Conservation (phyloP, 805 yeast species). For the Candida ficus region DNA sequence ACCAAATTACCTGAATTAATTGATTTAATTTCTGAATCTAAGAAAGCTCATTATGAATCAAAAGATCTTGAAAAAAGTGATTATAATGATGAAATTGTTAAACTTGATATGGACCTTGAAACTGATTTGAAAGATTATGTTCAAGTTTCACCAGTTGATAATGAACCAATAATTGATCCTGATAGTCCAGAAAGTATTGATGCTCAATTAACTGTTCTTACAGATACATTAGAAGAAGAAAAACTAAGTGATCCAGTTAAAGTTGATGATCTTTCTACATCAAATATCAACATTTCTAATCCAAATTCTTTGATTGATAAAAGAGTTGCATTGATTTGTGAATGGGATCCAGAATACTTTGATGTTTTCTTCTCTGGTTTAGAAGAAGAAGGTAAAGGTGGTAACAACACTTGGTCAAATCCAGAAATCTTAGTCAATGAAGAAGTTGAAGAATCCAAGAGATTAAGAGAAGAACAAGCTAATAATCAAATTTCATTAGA, state of each 20-base stretch:
- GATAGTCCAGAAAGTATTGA: slow-evolving; percentile 7
- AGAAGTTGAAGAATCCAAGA: slow-evolving; percentile 46
- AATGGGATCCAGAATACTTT: slow-evolving; percentile 52
- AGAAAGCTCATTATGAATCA: slow-evolving; percentile 29
- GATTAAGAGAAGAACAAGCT: slow-evolving; percentile 22
- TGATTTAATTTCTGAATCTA: slow-evolving; percentile 26
- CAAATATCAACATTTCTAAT: slow-evolving; percentile 11
- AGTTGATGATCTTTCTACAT: neutral
- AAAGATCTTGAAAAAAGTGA: neutral
- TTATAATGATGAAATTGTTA: neutral
- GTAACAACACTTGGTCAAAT: slow-evolving; percentile 50
- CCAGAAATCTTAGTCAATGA: slow-evolving; percentile 47
- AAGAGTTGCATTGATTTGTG: slow-evolving; percentile 50
- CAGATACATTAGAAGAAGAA: slow-evolving; percentile 6
- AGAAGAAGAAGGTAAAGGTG: slow-evolving; percentile 41
- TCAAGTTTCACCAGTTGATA: slow-evolving; percentile 4
- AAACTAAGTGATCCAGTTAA: slow-evolving; percentile 2
- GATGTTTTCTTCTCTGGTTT: slow-evolving; percentile 48
- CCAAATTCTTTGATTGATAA: slow-evolving; percentile 22
- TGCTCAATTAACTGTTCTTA: slow-evolving; percentile 1
- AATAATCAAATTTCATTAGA: slow-evolving; percentile 49
- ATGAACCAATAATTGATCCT: neutral
- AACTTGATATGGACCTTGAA: neutral
- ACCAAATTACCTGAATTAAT: slow-evolving; percentile 34
- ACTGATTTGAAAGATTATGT: slow-evolving; percentile 6